Conservation (phyloP, 2,329 filamentous ascomycete species). For the Fusarium sublunatum region DNA sequence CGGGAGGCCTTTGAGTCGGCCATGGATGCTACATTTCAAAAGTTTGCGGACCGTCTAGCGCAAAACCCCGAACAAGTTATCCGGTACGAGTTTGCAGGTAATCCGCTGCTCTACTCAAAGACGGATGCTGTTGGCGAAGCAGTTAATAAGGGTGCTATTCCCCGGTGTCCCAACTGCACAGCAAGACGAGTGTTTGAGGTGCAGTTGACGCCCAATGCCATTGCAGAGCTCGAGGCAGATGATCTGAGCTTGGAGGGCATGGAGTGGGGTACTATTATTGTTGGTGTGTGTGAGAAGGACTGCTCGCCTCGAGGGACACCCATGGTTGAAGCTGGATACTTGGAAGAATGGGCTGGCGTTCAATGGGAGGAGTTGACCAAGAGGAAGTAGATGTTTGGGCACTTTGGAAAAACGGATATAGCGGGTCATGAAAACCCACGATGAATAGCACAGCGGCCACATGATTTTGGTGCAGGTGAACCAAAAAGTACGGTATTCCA, state of each 20-base stretch:
- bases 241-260: conserved; percentile 82
- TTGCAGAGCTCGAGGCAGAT: conserved; percentile 86
- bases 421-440: conserved; percentile 25
- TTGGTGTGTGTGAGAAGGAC: conserved; percentile 85
- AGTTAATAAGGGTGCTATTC: conserved; percentile 69
- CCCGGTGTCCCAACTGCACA: conserved; percentile 81
- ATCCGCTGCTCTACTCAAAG: conserved; percentile 83
- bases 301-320: conserved; percentile 72
- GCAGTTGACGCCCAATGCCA: conserved; percentile 91
- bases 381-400: conserved; percentile 43
- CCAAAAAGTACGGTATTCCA: conserved; percentile 33
- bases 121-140: conserved; percentile 77
- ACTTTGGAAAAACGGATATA: conserved; percentile 5
- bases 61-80: conserved; percentile 88
- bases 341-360: conserved; percentile 97
- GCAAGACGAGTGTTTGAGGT: conserved; percentile 85
- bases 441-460: conserved; percentile 8
- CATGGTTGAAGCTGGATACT: conserved; percentile 76
- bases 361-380: conserved; percentile 88
- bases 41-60: conserved; percentile 79
- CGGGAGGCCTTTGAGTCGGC: conserved; percentile 77
- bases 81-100: conserved; percentile 80
- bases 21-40: conserved; percentile 81
- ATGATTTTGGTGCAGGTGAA: conserved; percentile 14
- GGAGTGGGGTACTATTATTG: conserved; percentile 96